A percentile compares a stretch with the other conserved stretches of the same genome.
phyloP scores from a whole-genome alignment of 495 filamentous ascomycete genomes.

The Penicillium lividum region DNA sequence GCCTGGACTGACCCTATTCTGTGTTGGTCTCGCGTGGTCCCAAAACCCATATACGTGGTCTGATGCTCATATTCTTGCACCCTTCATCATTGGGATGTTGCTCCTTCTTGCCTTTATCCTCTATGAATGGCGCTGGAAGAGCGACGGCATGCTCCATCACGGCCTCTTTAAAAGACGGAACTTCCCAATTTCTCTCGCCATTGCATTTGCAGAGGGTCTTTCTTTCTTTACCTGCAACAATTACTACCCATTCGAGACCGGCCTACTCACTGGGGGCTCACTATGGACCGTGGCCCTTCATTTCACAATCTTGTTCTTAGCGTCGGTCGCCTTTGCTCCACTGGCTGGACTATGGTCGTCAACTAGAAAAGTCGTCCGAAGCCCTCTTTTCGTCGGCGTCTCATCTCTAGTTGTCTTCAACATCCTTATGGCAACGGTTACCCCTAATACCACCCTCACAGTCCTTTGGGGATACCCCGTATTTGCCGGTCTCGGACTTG shows the following conservation, averaged over 20 bases:
- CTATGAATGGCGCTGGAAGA: neutral
- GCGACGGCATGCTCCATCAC: neutral
- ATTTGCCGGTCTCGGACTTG: neutral
- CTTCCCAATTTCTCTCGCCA: neutral
- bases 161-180: neutral
- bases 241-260: neutral
- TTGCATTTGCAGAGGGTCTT: neutral
- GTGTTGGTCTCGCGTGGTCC: neutral
- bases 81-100: neutral
- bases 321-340: neutral
- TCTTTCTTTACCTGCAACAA: neutral
- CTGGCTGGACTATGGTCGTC: neutral
- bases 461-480: neutral
- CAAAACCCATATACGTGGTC: neutral
- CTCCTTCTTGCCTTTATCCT: neutral
- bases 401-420: neutral
- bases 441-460: neutral
- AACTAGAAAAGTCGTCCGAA: neutral
- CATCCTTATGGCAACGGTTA: neutral
- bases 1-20: neutral
- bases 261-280: neutral
- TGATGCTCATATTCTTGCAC: neutral
- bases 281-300: neutral
- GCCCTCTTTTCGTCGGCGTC: neutral
- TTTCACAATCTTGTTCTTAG: neutral